Base-by-base conservation (phyloP, 768 basidiomycete genomes). In the Trametes sanguinea region DNA sequence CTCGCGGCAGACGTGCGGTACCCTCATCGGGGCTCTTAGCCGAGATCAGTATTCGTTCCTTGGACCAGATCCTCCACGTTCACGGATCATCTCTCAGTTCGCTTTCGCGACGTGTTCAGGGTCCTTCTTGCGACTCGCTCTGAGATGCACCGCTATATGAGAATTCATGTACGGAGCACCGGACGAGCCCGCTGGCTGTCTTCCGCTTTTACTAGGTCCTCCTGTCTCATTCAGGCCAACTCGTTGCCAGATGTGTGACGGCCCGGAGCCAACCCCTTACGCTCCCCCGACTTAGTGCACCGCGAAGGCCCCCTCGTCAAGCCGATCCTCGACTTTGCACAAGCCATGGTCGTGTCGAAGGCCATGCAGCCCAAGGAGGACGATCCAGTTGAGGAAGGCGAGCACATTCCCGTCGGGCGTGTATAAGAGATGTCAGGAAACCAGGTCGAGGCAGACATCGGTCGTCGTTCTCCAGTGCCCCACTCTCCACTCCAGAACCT, bases 301-400 rank as follows among this genome's bases (percentile, higher is more conserved):
- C 42, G 51, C 57, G 35, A 35, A 43, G 57, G 57, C 42, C 22
- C 30, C 30, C 42, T 37, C 57, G 57, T n/a, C 51, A 40, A 59
- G 57, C 57, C 57, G 57, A 59, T 59, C 57, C 57, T 59, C 57
- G 50, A 51, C 42, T 11, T 13, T 51, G 29, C 48, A 16, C 48
- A 17, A 39, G 32, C 17, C 57, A 42, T 37, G 30, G 50, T 40
- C 57, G 32, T 59, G 50, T 16, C 32, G 42, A 9, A 32, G 30
- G 50, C 22, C 57, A 59, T 40, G 57, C 17, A 47, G 16, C 22
- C 43, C n/a, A 42, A n/a, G 35, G 32, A 43, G 57, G 42, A 52
- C 50, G 57, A 51, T 51, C 42, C 50, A 16, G 35, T 16, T n/a
- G 51, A 43, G 57, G 50, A 59, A 43, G 32, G 37, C 30, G 40